These are phyloP conservation scores for Hemerocallis citrina DNA, from an alignment of 106 monocot genomes.

Conservation along the genomic window DNA sequence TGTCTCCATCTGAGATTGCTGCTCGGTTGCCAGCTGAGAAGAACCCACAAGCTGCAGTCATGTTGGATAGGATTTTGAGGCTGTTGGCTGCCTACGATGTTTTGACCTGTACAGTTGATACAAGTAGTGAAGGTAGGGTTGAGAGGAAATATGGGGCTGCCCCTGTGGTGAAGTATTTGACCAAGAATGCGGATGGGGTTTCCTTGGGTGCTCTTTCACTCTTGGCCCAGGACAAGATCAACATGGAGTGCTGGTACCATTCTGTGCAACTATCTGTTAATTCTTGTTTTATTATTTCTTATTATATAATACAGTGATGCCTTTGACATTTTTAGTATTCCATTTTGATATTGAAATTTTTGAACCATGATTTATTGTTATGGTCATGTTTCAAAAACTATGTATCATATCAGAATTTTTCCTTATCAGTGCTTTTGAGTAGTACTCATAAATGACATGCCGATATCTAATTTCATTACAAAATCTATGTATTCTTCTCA, in stretches of 20 bases:
- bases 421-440: too few relatives aligned
- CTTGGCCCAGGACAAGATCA: conserved; percentile 42
- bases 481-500: too few relatives aligned
- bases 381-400: too few relatives aligned
- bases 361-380: too few relatives aligned
- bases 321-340: too few relatives aligned
- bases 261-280: too few relatives aligned
- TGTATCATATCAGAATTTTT: too few relatives aligned
- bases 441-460: too few relatives aligned
- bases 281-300: too few relatives aligned
- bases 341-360: too few relatives aligned
- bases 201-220: conserved; percentile 35
- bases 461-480: too few relatives aligned
- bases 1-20: conserved; percentile 37
- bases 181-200: conserved; percentile 45
- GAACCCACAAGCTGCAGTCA: conserved; percentile 16
- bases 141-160: conserved; percentile 23
- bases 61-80: conserved; percentile 40
- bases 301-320: too few relatives aligned
- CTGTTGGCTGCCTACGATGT: conserved; percentile 35
- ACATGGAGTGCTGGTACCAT: conserved; percentile 62
- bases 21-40: conserved; percentile 19
- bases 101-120: conserved; percentile 18
- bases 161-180: conserved; percentile 45
- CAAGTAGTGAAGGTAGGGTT: conserved; percentile 2